A percentile compares a stretch with the other conserved stretches of the same genome.
These are phyloP conservation scores for Tarenaya hassleriana DNA, from an alignment of 345 rosid genomes.

Conservation along the genomic window DNA sequence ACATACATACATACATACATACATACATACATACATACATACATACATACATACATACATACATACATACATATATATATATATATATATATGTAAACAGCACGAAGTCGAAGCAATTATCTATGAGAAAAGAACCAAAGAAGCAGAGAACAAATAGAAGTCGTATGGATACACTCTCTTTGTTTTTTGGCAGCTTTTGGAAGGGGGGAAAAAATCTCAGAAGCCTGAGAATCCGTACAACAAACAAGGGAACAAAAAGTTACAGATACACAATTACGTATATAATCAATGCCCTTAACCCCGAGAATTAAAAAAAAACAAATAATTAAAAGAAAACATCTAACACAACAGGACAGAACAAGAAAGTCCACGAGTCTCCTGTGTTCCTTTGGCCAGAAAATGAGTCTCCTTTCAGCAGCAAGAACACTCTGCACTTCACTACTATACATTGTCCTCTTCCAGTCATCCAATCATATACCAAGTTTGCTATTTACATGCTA, in stretches of 20 bases:
- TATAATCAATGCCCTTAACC: no score
- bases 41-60: no score
- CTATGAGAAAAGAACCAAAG: no score
- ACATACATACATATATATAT: no score
- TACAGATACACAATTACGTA: constrained; percentile 31
- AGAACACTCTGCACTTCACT: constrained; percentile 17
- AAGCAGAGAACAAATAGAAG: no score
- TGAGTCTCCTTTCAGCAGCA: constrained; percentile 28
- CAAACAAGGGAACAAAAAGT: constrained; percentile 27
- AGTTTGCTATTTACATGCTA: constrained; percentile 33
- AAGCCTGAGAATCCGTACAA: constrained; percentile 26
- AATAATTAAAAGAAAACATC: constrained; percentile 15
- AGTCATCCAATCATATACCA: constrained; percentile 24
- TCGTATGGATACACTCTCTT: constrained; percentile 16
- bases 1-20: no score
- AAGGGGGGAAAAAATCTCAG: constrained; percentile 20
- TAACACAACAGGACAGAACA: constrained; percentile 33
- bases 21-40: no score
- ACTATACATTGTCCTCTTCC: constrained; percentile 16
- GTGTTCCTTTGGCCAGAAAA: constrained; percentile 22
- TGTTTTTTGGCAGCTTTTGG: constrained; percentile 19
- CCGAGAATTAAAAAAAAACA: constrained; percentile 5
- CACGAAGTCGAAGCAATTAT: no score
- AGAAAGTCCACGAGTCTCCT: constrained; percentile 29
- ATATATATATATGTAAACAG: no score